Evolutionary conservation across 495 filamentous ascomycete genomes (phyloP).

Genomic region (Chaetomium fimeti): DNA sequence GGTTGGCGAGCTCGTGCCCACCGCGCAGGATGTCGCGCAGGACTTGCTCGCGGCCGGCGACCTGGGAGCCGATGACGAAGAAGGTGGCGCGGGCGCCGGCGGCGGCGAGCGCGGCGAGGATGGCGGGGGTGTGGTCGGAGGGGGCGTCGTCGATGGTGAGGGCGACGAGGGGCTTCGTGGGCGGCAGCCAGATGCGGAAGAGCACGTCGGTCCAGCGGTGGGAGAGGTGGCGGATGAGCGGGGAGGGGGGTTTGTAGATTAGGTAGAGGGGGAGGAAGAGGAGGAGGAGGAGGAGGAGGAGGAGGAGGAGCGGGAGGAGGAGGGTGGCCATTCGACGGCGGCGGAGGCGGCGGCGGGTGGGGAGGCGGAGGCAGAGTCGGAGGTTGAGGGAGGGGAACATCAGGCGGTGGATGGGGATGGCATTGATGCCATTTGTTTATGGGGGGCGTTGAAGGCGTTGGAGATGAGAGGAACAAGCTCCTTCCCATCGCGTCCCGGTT

Average conservation of each 20-base stretch:
- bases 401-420: background rate
- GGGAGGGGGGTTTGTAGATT: conserved; percentile 69
- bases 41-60: conserved; percentile 56
- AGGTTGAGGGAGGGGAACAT: conserved; percentile 37
- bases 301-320: conserved; percentile 42
- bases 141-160: conserved; percentile 86
- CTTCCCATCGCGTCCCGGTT: background rate
- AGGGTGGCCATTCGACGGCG: conserved; percentile 57
- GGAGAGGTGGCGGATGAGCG: conserved; percentile 66
- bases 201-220: conserved; percentile 72
- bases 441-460: no score
- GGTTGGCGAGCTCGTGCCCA: conserved; percentile 76
- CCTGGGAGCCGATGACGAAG: conserved; percentile 76
- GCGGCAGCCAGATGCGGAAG: conserved; percentile 58
- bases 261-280: conserved; percentile 58
- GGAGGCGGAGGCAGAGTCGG: conserved; percentile 44
- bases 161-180: conserved; percentile 61
- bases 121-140: conserved; percentile 66
- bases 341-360: conserved; percentile 55
- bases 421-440: background rate
- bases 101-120: conserved; percentile 60
- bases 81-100: conserved; percentile 67
- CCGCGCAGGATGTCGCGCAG: conserved; percentile 60
- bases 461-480: background rate
- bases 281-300: conserved; percentile 49